Evolutionary conservation across 78 protist species (phyloP).

Genomic region (Isochrysis galbana): DNA sequence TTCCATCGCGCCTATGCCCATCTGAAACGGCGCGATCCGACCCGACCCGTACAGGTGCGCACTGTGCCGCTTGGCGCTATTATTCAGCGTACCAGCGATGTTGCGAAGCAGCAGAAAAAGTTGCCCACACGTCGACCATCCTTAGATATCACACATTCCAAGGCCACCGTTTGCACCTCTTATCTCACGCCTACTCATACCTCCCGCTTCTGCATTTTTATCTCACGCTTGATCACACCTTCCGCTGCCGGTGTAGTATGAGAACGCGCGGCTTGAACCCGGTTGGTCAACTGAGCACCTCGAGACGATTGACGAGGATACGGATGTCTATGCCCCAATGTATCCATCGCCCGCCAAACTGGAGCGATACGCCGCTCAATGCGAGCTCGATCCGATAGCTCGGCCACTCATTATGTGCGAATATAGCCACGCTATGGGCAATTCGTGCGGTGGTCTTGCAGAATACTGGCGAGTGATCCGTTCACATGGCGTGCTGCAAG

Average conservation of each 20-base stretch:
- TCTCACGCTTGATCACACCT: too few relatives aligned
- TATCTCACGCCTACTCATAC: too few relatives aligned
- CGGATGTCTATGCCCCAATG: slow-evolving; percentile 49
- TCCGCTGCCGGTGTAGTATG: too few relatives aligned
- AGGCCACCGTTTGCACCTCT: too few relatives aligned
- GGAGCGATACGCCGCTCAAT: neutral
- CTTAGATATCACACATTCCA: too few relatives aligned
- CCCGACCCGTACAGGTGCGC: too few relatives aligned
- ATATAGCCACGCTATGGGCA: slow-evolving; percentile 52
- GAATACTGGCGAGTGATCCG: slow-evolving; percentile 10
- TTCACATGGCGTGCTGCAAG: neutral
- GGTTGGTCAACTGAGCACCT: neutral
- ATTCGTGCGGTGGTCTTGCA: slow-evolving; percentile 9
- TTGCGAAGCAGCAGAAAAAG: too few relatives aligned
- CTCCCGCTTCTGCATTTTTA: too few relatives aligned
- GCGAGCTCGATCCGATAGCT: neutral
- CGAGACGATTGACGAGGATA: neutral
- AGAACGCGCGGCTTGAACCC: neutral
- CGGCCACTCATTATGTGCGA: neutral
- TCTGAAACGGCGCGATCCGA: neutral
- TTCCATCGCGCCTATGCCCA: neutral
- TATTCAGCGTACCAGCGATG: too few relatives aligned
- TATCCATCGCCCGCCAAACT: slow-evolving; percentile 33
- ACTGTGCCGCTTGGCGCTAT: too few relatives aligned
- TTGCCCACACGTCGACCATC: too few relatives aligned